Evolutionary conservation across 2,329 filamentous ascomycete genomes (phyloP).

Genomic region (Kalaharituber pfeilii): DNA sequence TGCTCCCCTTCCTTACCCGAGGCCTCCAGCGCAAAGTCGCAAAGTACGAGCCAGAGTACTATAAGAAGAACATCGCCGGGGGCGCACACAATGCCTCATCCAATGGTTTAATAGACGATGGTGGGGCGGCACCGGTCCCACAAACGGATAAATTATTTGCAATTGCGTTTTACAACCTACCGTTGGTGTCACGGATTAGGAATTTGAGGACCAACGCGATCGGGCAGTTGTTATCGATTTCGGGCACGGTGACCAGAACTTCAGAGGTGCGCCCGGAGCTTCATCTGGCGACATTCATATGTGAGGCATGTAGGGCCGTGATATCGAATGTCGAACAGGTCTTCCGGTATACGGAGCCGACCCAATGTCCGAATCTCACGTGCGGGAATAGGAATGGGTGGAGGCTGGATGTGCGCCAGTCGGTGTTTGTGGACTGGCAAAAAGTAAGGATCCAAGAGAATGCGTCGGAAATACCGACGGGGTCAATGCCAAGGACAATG

Average conservation of each 20-base stretch:
- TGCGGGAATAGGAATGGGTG: conserved; percentile 86
- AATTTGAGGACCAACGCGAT: conserved; percentile 78
- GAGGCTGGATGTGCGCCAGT: conserved; percentile 91
- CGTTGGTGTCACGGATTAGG: conserved; percentile 69
- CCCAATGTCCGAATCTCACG: conserved; percentile 74
- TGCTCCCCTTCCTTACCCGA: conserved; percentile 75
- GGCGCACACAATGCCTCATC: conserved; percentile 34
- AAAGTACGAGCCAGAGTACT: conserved; percentile 88
- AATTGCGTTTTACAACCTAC: conserved; percentile 82
- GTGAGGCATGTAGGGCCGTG: conserved; percentile 68
- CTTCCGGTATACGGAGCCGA: conserved; percentile 92
- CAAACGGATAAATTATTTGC: conserved; percentile 72
- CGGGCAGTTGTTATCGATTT: conserved; percentile 84
- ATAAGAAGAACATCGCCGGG: neutral
- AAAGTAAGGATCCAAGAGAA: conserved; percentile 98
- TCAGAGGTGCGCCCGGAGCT: conserved; percentile 93
- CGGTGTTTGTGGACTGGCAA: conserved; percentile 98
- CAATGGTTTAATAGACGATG: conserved; percentile 40
- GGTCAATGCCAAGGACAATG: conserved; percentile 96
- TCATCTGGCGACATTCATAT: conserved; percentile 79
- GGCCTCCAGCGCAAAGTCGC: conserved; percentile 84
- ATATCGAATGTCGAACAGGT: conserved; percentile 90
- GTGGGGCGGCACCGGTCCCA: conserved; percentile 40
- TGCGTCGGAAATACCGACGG: conserved; percentile 92
- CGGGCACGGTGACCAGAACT: conserved; percentile 87